Evolutionary conservation across 306 rosid genomes (phyloP).

Genomic region (Alnus glutinosa): DNA sequence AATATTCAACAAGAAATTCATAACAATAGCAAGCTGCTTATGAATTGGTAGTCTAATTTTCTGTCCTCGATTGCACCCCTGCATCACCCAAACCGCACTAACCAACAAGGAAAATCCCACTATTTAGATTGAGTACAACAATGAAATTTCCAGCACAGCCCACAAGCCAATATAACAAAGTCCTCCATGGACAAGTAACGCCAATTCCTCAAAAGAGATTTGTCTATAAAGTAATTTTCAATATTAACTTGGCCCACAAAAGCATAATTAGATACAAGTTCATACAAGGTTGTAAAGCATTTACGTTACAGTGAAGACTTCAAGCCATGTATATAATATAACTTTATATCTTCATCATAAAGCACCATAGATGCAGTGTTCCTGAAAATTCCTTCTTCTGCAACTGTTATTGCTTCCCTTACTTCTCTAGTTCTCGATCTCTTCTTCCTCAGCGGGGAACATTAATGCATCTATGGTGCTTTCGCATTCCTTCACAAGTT

Average conservation of each 20-base stretch:
- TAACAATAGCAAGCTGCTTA: slow-evolving; percentile 13
- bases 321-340: not conserved
- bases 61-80: too few species aligned
- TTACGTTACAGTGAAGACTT: not conserved
- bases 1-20: slow-evolving; percentile 9
- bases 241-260: too few species aligned
- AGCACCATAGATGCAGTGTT: slow-evolving; percentile 43
- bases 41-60: too few species aligned
- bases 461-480: slow-evolving; percentile 57
- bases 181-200: too few species aligned
- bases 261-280: too few species aligned
- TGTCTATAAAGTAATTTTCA: too few species aligned
- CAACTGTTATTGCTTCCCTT: slow-evolving; percentile 47
- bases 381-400: slow-evolving; percentile 73
- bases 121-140: too few species aligned
- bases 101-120: too few species aligned
- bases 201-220: too few species aligned
- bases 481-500: slow-evolving; percentile 83
- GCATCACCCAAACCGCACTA: not conserved
- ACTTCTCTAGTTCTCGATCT: slow-evolving; percentile 34
- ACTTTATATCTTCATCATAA: too few species aligned
- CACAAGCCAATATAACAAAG: too few species aligned
- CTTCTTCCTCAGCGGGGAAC: slow-evolving; percentile 56
- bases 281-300: slow-evolving; percentile 12
- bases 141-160: too few species aligned